phyloP scores from a whole-genome alignment of 768 basidiomycete species.

The Porpolomopsis calyptriformis region DNA sequence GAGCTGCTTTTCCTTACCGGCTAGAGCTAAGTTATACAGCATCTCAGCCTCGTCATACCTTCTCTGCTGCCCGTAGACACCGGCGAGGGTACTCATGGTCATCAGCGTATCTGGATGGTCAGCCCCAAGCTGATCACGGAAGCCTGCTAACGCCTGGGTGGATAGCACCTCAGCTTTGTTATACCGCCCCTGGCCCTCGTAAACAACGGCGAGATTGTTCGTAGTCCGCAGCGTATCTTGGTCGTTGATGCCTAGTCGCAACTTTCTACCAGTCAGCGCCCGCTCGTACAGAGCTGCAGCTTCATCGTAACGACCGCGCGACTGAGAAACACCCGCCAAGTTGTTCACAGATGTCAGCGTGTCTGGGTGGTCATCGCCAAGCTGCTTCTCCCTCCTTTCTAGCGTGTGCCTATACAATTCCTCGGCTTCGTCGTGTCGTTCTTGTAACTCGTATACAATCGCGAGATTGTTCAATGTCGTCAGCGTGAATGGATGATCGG shows the following conservation, averaged over 20 bases:
- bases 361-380: not conserved
- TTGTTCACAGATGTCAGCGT: not conserved
- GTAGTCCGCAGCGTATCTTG: not conserved
- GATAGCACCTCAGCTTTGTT: not conserved
- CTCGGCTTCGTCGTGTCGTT: not conserved
- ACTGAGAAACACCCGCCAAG: not conserved
- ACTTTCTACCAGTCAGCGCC: not conserved
- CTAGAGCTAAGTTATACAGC: not conserved
- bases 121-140: not conserved
- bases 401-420: not conserved
- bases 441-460: not conserved
- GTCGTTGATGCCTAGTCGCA: not conserved
- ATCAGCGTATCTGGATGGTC: not conserved
- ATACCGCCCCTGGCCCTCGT: not conserved
- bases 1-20: not conserved
- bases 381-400: not conserved
- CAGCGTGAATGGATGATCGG: not conserved
- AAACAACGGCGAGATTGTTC: not conserved
- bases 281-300: slow-evolving; percentile 9
- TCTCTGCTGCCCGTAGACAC: not conserved
- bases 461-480: not conserved
- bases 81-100: not conserved
- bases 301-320: not conserved
- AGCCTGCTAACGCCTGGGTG: not conserved
- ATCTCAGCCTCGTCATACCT: not conserved